These are phyloP conservation scores for Paramecium biaurelia DNA, from an alignment of 73 alveolate species.

Conservation along the genomic window DNA sequence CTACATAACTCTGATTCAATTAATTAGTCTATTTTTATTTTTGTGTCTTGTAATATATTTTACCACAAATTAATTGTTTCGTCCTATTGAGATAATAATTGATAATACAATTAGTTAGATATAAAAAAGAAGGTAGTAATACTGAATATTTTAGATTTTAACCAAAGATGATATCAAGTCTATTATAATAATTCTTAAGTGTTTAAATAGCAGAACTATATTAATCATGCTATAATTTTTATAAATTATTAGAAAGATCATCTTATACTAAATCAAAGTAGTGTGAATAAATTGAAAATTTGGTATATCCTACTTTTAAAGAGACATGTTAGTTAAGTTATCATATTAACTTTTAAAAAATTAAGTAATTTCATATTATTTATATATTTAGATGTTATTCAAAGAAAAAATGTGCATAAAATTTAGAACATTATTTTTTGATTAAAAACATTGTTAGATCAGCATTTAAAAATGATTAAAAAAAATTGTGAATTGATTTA, in stretches of 20 bases:
- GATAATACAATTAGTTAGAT: background rate
- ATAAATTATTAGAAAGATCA: background rate
- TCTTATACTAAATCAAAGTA: background rate
- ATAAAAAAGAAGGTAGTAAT: background rate
- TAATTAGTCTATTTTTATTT: background rate
- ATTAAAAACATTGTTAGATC: background rate
- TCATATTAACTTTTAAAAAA: no score
- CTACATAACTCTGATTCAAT: background rate
- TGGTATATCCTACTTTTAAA: background rate
- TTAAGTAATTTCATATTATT: background rate
- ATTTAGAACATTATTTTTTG: background rate
- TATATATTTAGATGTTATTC: background rate
- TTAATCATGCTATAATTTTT: background rate
- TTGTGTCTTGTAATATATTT: background rate
- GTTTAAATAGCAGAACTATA: background rate
- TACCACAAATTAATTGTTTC: background rate
- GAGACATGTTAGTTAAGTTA: background rate
- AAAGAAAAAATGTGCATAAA: background rate
- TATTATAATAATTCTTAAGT: background rate
- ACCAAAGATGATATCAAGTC: background rate
- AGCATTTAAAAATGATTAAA: background rate
- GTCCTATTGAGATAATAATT: background rate
- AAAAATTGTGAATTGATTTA: background rate
- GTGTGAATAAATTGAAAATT: background rate
- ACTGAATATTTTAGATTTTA: background rate